Conservation (phyloP, 371 early-diverging fungal genomes). For the Dinochytrium kinnereticum region DNA sequence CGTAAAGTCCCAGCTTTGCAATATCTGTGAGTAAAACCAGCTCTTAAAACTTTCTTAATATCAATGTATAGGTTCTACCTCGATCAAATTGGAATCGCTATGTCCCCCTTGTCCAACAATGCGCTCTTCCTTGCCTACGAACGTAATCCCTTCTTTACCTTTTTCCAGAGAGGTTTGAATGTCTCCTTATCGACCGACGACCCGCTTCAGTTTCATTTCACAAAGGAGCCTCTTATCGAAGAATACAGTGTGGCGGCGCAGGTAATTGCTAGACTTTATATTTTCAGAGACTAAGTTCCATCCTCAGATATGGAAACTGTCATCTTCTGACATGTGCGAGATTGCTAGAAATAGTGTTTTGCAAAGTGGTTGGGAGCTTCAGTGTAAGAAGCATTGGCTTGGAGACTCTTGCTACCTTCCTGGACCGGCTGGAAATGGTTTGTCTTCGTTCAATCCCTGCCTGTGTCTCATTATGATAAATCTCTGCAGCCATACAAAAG, state of each 20-base stretch:
- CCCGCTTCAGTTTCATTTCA: conserved; percentile 98
- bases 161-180: conserved; percentile 96
- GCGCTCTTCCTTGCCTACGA: conserved; percentile 96
- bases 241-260: conserved; percentile 99
- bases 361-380: conserved; percentile 92
- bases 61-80: conserved; percentile 73
- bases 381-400: conserved; percentile 93
- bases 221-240: conserved; percentile 98
- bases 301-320: conserved; percentile 91
- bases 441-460: too few relatives aligned
- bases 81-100: conserved; percentile 96
- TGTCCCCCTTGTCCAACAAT: conserved; percentile 99
- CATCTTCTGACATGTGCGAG: conserved; percentile 97
- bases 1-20: conserved; percentile 97
- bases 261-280: conserved; percentile 48
- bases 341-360: conserved; percentile 93
- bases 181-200: conserved; percentile 97
- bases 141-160: conserved; percentile 92
- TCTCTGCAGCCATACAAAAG: conserved; percentile 76
- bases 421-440: conserved; percentile 83
- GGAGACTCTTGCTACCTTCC: conserved; percentile 79
- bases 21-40: conserved; percentile 69
- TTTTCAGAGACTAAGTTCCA: neutral
- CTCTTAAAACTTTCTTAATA: neutral
- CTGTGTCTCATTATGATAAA: neutral